These are phyloP conservation scores for Moesziomyces globuligerus DNA, from an alignment of 1,284 basidiomycete species.

Conservation along the genomic window DNA sequence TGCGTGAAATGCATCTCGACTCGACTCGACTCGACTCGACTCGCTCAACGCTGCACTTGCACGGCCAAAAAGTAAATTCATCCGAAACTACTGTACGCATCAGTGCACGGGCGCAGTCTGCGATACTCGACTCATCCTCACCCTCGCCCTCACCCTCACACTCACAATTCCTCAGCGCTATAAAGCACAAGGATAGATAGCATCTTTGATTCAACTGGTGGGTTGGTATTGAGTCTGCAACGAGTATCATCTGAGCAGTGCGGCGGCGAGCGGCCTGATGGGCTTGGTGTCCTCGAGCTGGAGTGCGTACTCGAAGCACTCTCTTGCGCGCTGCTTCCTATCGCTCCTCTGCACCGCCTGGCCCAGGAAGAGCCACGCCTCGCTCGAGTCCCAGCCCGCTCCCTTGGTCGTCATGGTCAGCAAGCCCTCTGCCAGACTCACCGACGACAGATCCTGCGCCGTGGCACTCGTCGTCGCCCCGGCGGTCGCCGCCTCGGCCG, in stretches of 20 bases:
- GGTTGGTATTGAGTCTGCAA: too few relatives aligned
- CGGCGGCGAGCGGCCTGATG: constrained; percentile 29
- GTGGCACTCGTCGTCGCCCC: constrained; percentile 42
- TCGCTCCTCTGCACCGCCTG: constrained; percentile 49
- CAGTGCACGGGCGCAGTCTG: too few relatives aligned
- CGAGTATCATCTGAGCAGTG: constrained; percentile 25
- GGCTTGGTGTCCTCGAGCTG: constrained; percentile 55
- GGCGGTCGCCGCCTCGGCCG: constrained; percentile 30
- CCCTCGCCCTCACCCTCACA: too few relatives aligned
- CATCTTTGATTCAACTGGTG: too few relatives aligned
- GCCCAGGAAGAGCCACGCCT: constrained; percentile 63
- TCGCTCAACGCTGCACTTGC: too few relatives aligned
- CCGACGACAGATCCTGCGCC: constrained; percentile 49
- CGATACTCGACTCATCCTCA: too few relatives aligned
- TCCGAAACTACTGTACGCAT: too few relatives aligned
- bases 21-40: too few relatives aligned
- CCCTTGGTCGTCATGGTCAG: constrained; percentile 54
- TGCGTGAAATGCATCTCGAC: too few relatives aligned
- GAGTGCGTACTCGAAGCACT: constrained; percentile 61
- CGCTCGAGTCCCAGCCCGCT: constrained; percentile 57
- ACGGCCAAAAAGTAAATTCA: too few relatives aligned
- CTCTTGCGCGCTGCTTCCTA: constrained; percentile 40
- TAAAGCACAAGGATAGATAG: too few relatives aligned
- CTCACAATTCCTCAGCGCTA: too few relatives aligned
- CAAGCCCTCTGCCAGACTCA: constrained; percentile 61